Percentiles rank a stretch among this genome's conserved stretches.
Evolutionary conservation across 306 rosid genomes (phyloP).

Genomic region (Carpinus viminea): DNA sequence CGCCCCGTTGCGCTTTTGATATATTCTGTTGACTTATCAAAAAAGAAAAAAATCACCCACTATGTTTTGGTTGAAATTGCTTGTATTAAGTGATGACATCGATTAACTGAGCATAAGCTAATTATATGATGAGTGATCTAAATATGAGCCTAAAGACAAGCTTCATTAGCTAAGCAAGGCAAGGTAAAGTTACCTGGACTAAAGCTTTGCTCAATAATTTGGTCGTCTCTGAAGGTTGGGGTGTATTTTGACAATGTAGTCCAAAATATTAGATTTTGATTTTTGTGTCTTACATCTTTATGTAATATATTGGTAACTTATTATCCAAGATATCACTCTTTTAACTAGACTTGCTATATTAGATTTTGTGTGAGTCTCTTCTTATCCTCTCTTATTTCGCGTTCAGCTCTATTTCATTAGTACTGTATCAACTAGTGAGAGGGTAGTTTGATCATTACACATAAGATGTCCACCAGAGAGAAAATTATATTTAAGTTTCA

Average conservation of each 20-base stretch:
- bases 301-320: neutral
- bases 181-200: neutral
- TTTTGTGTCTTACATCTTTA: slow-evolving; percentile 6
- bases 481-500: neutral
- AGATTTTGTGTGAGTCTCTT: neutral
- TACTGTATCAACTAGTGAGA: neutral
- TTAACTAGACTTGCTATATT: neutral
- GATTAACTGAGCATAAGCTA: slow-evolving; percentile 6
- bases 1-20: no score
- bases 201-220: slow-evolving; percentile 16
- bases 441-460: neutral
- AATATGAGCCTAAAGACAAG: slow-evolving; percentile 21
- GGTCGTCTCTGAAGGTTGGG: slow-evolving; percentile 7
- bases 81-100: neutral
- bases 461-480: neutral
- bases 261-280: slow-evolving; percentile 10
- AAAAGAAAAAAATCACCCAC: neutral
- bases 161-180: slow-evolving; percentile 2
- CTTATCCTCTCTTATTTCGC: neutral
- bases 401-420: neutral
- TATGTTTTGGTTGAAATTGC: neutral
- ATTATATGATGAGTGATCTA: slow-evolving; percentile 1
- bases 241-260: slow-evolving; percentile 18
- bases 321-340: neutral
- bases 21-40: no score